phyloP scores from a whole-genome alignment of 2,329 filamentous ascomycete species.

The Ophiostoma himal-ulmi region DNA sequence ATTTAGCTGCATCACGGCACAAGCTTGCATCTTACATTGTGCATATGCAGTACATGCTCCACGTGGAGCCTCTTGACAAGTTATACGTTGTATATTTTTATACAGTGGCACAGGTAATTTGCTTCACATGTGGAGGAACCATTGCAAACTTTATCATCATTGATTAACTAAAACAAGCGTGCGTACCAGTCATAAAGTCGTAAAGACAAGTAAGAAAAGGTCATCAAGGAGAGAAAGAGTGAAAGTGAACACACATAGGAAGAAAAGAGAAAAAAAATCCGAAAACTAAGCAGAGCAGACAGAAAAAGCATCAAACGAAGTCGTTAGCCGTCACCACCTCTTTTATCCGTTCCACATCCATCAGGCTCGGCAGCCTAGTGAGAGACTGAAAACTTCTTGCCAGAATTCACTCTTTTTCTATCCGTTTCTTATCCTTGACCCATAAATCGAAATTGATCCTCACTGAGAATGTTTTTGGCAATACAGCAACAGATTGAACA shows the following conservation, averaged over 20 bases:
- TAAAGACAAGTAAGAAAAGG: background rate
- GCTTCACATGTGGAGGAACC: background rate
- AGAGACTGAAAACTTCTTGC: background rate
- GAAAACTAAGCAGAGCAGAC: background rate
- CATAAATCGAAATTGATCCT: background rate
- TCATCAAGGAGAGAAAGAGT: background rate
- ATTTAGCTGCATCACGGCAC: background rate
- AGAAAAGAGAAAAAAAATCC: background rate
- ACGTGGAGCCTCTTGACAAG: background rate
- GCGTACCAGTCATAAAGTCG: conserved; percentile 5
- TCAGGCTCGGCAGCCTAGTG: background rate
- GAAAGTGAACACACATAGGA: background rate
- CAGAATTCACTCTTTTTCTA: background rate
- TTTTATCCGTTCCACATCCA: background rate
- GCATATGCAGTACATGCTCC: conserved; percentile 1
- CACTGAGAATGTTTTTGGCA: background rate
- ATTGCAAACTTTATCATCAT: background rate
- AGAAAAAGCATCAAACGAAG: background rate
- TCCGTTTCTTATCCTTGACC: background rate
- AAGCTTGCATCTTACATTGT: conserved; percentile 2
- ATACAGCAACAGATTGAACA: background rate
- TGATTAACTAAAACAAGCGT: background rate
- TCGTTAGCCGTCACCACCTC: background rate
- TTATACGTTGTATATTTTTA: background rate
- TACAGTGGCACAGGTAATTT: background rate